Evolutionary conservation across 2,329 filamentous ascomycete species (phyloP).

Genomic region (Pseudogymnoascus sp.): DNA sequence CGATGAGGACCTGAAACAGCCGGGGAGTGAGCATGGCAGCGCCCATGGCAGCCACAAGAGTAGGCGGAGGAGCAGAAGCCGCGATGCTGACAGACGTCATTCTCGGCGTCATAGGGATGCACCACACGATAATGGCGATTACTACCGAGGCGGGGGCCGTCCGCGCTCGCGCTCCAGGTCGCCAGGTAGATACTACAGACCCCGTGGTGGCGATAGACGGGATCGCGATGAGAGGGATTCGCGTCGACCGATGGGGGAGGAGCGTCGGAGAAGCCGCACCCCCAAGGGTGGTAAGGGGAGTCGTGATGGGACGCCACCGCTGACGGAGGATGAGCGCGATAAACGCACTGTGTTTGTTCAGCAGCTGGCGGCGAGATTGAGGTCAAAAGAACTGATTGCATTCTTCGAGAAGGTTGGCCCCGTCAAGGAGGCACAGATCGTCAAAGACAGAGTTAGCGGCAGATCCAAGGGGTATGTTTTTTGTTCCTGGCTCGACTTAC

Average conservation of each 20-base stretch:
- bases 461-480: slow-evolving; percentile 84
- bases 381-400: slow-evolving; percentile 82
- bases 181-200: slow-evolving; percentile 50
- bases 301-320: slow-evolving; percentile 54
- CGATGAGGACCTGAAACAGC: slow-evolving; percentile 52
- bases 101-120: slow-evolving; percentile 60
- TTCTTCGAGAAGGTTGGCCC: slow-evolving; percentile 95
- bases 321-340: slow-evolving; percentile 92
- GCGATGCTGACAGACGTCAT: slow-evolving; percentile 65
- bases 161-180: slow-evolving; percentile 65
- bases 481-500: slow-evolving; percentile 1
- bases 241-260: slow-evolving; percentile 34
- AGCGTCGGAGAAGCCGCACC: slow-evolving; percentile 32
- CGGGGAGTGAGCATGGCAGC: slow-evolving; percentile 66
- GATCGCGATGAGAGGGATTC: slow-evolving; percentile 40
- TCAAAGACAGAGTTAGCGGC: slow-evolving; percentile 93
- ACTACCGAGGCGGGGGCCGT: slow-evolving; percentile 56
- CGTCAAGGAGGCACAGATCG: slow-evolving; percentile 95
- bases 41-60: slow-evolving; percentile 63
- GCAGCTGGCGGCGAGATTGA: slow-evolving; percentile 87
- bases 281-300: slow-evolving; percentile 31
- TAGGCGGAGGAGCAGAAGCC: slow-evolving; percentile 70
- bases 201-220: slow-evolving; percentile 37
- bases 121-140: slow-evolving; percentile 53
- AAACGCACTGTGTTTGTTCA: slow-evolving; percentile 96